phyloP scores from a whole-genome alignment of 2,329 filamentous ascomycete species.

The Phaeosphaeriaceae sp. region DNA sequence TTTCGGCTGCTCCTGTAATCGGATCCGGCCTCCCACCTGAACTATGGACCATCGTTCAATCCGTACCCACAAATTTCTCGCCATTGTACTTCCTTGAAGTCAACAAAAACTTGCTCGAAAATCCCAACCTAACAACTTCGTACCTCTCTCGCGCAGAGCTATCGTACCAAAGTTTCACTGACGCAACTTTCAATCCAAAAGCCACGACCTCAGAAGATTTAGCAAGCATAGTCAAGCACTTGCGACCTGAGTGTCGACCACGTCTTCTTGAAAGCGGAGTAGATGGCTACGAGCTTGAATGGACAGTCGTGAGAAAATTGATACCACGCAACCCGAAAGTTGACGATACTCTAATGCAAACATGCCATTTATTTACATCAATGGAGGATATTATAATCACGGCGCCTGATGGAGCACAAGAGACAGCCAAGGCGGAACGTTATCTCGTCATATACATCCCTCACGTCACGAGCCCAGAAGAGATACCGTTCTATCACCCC shows the following conservation, averaged over 20 bases:
- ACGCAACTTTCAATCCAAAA: conserved; percentile 42
- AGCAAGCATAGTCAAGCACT: conserved; percentile 56
- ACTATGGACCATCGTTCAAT: conserved; percentile 47
- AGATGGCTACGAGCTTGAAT: conserved; percentile 56
- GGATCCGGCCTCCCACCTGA: conserved; percentile 41
- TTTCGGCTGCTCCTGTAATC: conserved; percentile 24
- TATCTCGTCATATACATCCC: conserved; percentile 79
- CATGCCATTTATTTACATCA: conserved; percentile 72
- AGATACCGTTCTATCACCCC: conserved; percentile 89
- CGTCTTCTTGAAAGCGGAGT: conserved; percentile 31
- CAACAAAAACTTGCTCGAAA: conserved; percentile 76
- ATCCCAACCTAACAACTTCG: conserved; percentile 79
- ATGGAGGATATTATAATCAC: conserved; percentile 18
- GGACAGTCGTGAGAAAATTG: conserved; percentile 75
- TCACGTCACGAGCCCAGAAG: conserved; percentile 65
- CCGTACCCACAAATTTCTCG: conserved; percentile 65
- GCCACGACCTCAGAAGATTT: conserved; percentile 44
- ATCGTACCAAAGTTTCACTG: conserved; percentile 60
- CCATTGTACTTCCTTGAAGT: conserved; percentile 68
- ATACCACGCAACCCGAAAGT: conserved; percentile 82
- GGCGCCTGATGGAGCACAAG: conserved; percentile 27
- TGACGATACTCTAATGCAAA: conserved; percentile 79
- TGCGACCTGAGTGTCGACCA: conserved; percentile 51
- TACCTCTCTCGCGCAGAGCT: conserved; percentile 82
- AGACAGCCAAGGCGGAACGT: conserved; percentile 41